Percentiles rank a stretch among this genome's conserved stretches.
phyloP scores from a whole-genome alignment of 2,329 filamentous ascomycete genomes.

The Acephala macrosclerotiorum region DNA sequence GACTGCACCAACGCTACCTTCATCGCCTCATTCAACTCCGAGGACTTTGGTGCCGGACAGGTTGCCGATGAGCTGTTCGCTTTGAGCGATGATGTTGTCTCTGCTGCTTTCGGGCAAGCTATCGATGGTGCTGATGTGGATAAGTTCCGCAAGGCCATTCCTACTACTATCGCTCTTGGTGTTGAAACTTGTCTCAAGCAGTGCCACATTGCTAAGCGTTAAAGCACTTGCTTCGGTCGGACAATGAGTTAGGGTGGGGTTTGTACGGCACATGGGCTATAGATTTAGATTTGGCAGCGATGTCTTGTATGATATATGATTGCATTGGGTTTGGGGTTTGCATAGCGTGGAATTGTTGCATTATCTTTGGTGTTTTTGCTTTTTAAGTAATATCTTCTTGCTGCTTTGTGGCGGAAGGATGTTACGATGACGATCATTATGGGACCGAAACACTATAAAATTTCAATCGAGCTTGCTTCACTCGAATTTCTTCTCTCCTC shows the following conservation, averaged over 20 bases:
- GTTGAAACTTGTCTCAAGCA: slow-evolving; percentile 60
- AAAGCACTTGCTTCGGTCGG: not conserved
- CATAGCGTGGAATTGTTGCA: slow-evolving; percentile 8
- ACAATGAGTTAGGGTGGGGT: not conserved
- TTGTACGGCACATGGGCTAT: not conserved
- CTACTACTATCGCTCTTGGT: slow-evolving; percentile 57
- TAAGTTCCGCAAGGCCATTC: slow-evolving; percentile 52
- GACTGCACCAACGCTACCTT: slow-evolving; percentile 58
- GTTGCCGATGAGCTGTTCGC: slow-evolving; percentile 58
- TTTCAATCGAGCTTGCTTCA: slow-evolving; percentile 16
- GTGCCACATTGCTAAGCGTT: slow-evolving; percentile 45
- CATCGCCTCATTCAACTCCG: slow-evolving; percentile 56
- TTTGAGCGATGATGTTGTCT: slow-evolving; percentile 53
- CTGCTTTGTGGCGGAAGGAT: not conserved
- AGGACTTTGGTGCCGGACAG: slow-evolving; percentile 61
- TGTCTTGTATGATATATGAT: slow-evolving; percentile 1
- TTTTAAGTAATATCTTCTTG: slow-evolving; percentile 4
- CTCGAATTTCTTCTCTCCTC: slow-evolving; percentile 4
- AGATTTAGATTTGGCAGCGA: not conserved
- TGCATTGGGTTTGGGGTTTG: slow-evolving; percentile 6
- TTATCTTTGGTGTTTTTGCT: slow-evolving; percentile 7
- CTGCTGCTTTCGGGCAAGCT: slow-evolving; percentile 54
- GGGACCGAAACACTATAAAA: slow-evolving; percentile 10
- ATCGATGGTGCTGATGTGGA: slow-evolving; percentile 56
- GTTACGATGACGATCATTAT: not conserved